These are phyloP conservation scores for Spiraea crenata DNA, from an alignment of 331 rosid species.

Conservation along the genomic window DNA sequence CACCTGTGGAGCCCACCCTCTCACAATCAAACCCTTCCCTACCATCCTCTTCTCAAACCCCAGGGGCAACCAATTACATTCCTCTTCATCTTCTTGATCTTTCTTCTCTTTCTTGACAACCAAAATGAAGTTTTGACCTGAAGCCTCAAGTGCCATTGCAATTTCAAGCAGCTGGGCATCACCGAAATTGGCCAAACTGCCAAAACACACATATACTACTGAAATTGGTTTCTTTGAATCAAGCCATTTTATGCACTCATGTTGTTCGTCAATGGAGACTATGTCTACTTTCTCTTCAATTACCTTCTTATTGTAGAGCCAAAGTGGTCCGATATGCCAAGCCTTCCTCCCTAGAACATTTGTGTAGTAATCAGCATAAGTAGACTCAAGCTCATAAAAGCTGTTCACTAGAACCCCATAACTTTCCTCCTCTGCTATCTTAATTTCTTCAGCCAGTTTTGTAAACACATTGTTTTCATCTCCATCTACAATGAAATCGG, in stretches of 20 bases:
- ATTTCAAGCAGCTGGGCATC: constrained; percentile 54
- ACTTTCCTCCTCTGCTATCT: constrained; percentile 26
- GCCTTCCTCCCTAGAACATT: constrained; percentile 42
- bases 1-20: constrained; percentile 54
- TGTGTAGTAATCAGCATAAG: constrained; percentile 47
- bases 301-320: constrained; percentile 28
- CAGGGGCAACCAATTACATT: constrained; percentile 27
- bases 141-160: constrained; percentile 53
- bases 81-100: not conserved
- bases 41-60: constrained; percentile 39
- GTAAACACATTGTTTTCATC: not conserved
- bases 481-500: constrained; percentile 25
- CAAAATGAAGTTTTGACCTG: constrained; percentile 52
- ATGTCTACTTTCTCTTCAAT: constrained; percentile 20
- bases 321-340: constrained; percentile 69
- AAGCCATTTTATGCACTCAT: constrained; percentile 64
- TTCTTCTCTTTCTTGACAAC: constrained; percentile 35
- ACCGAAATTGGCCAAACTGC: constrained; percentile 34
- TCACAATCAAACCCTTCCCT: constrained; percentile 41
- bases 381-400: constrained; percentile 55
- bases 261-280: constrained; percentile 31
- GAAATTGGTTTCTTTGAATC: constrained; percentile 44
- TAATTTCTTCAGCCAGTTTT: not conserved
- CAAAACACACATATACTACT: constrained; percentile 54
- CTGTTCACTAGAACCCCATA: constrained; percentile 54